Base-by-base conservation (phyloP, 139 green algal genomes). In the Tetradesmus obliquus region DNA sequence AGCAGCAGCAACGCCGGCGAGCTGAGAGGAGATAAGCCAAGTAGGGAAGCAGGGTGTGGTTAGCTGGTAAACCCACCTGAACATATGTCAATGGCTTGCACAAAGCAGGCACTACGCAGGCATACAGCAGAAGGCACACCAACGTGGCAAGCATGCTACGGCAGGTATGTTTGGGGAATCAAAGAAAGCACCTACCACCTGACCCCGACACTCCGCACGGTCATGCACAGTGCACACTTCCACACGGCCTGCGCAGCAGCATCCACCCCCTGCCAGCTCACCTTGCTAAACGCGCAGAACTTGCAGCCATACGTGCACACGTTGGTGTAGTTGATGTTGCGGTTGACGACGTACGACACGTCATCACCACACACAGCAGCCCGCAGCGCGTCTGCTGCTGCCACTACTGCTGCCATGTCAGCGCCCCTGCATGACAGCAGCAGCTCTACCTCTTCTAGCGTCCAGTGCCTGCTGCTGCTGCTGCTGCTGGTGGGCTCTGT, bases 251-350 rank as follows among this genome's bases (percentile, higher is more conserved):
- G 20, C 2, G 15, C 71, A 10, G 2, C 15, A 5, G 71, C 71
- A 80, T 51, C 2, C 19, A 51, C 22, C 19, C 19, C 19, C 71
- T 5, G 20, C 0, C 74, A 5, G 7, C 74, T 87, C 79, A 95
- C 96, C 92, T 97, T 97, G 86, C 87, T 95, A 92, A 98, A 98
- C 0, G 96, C 97, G 85, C 97, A 98, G 92, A 98, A 98, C 45
- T 69, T 82, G 93, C 96, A 98, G 69, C 84, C 92, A 71, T 89
- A 96, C 1, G 93, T 96, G 93, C 97, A 97, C 24, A 97, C 93
- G 85, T 98, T 98, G 32, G 97, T 99, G 95, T 99, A 99, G 94
- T 99, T 99, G 91, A 99, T 99, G 95, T 99, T 99, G 24, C 91
- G 83, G 86, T 95, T 96, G 22, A 98, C 95, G 0, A 97, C 96